Evolutionary conservation across 75 land plant genomes (phyloP).

Genomic region (Chamaecyparis obtusa): DNA sequence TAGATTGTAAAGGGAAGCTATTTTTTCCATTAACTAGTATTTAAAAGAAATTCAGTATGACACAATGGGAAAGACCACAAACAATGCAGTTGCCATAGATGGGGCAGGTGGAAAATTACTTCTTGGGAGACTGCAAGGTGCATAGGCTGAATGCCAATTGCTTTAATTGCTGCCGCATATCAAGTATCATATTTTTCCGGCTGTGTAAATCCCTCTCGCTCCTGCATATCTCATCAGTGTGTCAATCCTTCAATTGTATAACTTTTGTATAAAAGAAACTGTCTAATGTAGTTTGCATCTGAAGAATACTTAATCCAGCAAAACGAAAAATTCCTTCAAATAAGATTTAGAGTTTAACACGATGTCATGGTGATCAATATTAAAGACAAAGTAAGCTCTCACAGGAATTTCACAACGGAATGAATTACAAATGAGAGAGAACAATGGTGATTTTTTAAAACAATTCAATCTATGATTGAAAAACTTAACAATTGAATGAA

Average conservation of each 20-base stretch:
- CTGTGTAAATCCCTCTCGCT: slow-evolving; percentile 5
- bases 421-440: too few species aligned
- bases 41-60: neutral
- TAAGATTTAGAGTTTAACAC: neutral
- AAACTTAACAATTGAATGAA: too few species aligned
- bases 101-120: neutral
- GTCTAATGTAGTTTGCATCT: neutral
- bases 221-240: slow-evolving; percentile 7
- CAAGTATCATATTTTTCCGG: slow-evolving; percentile 15
- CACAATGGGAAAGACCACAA: neutral
- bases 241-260: neutral
- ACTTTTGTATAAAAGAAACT: neutral
- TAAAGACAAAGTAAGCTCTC: neutral
- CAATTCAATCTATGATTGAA: too few species aligned
- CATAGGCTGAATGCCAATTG: neutral
- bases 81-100: neutral
- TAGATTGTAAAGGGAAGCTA: neutral
- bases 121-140: neutral
- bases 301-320: neutral
- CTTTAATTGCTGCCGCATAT: slow-evolving; percentile 6
- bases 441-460: too few species aligned
- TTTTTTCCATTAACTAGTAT: neutral
- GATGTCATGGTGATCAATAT: neutral
- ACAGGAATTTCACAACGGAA: neutral
- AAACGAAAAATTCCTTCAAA: neutral